Conservation (phyloP, 2,329 filamentous ascomycete species). For the Sporothrix brasiliensis region DNA sequence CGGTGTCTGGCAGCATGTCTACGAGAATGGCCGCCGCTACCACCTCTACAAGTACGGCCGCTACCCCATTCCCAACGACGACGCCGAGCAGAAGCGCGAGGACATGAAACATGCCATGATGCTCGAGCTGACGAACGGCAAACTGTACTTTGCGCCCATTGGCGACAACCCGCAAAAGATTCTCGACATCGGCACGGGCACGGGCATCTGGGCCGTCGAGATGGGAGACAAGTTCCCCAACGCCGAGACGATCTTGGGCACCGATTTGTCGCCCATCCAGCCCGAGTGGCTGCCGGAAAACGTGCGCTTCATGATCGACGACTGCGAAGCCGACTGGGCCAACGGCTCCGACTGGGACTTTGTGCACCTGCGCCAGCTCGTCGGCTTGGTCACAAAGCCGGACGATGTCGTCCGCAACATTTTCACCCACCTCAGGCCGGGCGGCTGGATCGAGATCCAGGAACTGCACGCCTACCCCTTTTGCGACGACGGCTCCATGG, state of each 20-base stretch:
- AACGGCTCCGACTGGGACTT: constrained; percentile 59
- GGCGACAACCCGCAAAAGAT: constrained; percentile 48
- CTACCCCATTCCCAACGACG: constrained; percentile 54
- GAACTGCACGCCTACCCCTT: constrained; percentile 49
- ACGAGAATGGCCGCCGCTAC: constrained; percentile 41
- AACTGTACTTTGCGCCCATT: constrained; percentile 48
- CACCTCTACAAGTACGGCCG: constrained; percentile 49
- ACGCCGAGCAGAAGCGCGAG: constrained; percentile 51
- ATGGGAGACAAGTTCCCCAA: constrained; percentile 49
- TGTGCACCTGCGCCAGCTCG: constrained; percentile 57
- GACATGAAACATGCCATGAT: constrained; percentile 52
- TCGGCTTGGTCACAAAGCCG: constrained; percentile 55
- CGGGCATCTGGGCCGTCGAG: constrained; percentile 49
- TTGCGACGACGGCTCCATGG: constrained; percentile 52
- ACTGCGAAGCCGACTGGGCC: constrained; percentile 62
- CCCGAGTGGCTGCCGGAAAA: constrained; percentile 59
- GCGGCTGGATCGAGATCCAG: constrained; percentile 57
- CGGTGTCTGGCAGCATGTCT: constrained; percentile 33
- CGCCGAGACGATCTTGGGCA: constrained; percentile 47
- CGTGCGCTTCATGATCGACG: constrained; percentile 64
- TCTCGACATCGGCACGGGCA: constrained; percentile 55
- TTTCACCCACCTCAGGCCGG: constrained; percentile 47
- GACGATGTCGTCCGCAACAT: constrained; percentile 44
- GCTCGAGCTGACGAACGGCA: constrained; percentile 49
- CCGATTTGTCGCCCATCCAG: constrained; percentile 52